Conservation (phyloP, 495 filamentous ascomycete genomes). For the Diplogelasinospora grovesii region DNA sequence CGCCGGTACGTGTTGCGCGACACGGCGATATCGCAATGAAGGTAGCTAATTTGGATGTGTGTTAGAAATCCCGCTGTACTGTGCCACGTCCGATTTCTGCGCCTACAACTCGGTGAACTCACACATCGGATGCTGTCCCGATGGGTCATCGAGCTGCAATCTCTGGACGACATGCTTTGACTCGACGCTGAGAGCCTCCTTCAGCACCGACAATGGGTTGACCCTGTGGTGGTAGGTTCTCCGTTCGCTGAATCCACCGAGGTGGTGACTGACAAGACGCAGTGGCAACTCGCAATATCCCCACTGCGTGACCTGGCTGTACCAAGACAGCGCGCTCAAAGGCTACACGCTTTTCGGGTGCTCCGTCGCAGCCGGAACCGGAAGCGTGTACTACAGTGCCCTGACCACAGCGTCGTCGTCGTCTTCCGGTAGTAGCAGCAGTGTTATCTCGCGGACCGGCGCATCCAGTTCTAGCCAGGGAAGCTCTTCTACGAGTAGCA, state of each 20-base stretch:
- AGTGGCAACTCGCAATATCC: conserved; percentile 17
- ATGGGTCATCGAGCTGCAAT: conserved; percentile 8
- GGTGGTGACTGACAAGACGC: neutral
- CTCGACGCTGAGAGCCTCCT: conserved; percentile 7
- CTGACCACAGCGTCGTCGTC: neutral
- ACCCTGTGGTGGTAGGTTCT: conserved; percentile 20
- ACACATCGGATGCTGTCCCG: conserved; percentile 24
- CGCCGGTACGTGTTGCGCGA: conserved; percentile 8
- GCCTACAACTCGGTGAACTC: conserved; percentile 15
- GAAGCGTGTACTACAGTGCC: conserved; percentile 18
- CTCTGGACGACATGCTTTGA: conserved; percentile 19
- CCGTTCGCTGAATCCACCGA: neutral
- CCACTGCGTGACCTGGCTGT: conserved; percentile 21
- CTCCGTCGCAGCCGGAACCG: conserved; percentile 24
- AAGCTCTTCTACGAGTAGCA: neutral
- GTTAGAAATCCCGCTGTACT: conserved; percentile 14
- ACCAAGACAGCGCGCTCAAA: conserved; percentile 3
- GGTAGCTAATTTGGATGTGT: no score
- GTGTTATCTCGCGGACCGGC: no score
- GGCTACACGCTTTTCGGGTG: conserved; percentile 24
- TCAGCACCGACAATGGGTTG: conserved; percentile 18
- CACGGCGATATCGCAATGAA: neutral
- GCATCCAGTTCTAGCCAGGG: no score
- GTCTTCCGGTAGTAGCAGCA: neutral
- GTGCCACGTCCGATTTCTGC: conserved; percentile 13